These are phyloP conservation scores for Mycena floridula DNA, from an alignment of 768 basidiomycete species.

Conservation along the genomic window DNA sequence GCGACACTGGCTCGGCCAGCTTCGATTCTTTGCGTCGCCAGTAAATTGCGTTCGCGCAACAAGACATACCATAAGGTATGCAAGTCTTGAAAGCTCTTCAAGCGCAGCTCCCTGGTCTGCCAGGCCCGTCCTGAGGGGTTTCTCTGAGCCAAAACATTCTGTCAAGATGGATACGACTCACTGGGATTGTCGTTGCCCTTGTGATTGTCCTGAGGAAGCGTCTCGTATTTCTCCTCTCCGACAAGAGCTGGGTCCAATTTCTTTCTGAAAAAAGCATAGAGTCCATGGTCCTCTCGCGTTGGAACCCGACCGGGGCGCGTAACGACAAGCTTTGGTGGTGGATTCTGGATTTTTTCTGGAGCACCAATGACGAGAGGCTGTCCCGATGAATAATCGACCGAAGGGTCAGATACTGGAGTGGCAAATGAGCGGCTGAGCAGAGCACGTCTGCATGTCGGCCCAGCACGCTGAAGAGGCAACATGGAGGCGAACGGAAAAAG, in stretches of 20 bases:
- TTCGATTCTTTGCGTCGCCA: slow-evolving; percentile 85
- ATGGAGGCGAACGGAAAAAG: too few relatives aligned
- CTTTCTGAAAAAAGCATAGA: slow-evolving; percentile 8
- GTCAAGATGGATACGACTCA: too few relatives aligned
- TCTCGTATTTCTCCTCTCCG: slow-evolving; percentile 7
- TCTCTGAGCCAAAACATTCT: too few relatives aligned
- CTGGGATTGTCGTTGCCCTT: not conserved
- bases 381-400: too few relatives aligned
- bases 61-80: slow-evolving; percentile 95
- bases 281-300: slow-evolving; percentile 2
- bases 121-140: slow-evolving; percentile 90
- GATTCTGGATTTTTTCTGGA: too few relatives aligned
- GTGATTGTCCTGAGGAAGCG: not conserved
- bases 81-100: slow-evolving; percentile 89
- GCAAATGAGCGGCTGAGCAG: too few relatives aligned
- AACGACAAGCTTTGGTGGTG: too few relatives aligned
- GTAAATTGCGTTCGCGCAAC: slow-evolving; percentile 81
- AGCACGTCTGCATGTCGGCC: too few relatives aligned
- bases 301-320: too few relatives aligned
- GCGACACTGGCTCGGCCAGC: slow-evolving; percentile 52
- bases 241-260: slow-evolving; percentile 1
- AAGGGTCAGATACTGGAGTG: too few relatives aligned
- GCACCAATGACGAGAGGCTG: too few relatives aligned
- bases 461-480: too few relatives aligned
- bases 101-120: slow-evolving; percentile 78